Evolutionary conservation across 1,284 basidiomycete genomes (phyloP), one percentile per base, ranked within the genome.

Genomic region (Cutaneotrichosporon cutaneum): DNA sequence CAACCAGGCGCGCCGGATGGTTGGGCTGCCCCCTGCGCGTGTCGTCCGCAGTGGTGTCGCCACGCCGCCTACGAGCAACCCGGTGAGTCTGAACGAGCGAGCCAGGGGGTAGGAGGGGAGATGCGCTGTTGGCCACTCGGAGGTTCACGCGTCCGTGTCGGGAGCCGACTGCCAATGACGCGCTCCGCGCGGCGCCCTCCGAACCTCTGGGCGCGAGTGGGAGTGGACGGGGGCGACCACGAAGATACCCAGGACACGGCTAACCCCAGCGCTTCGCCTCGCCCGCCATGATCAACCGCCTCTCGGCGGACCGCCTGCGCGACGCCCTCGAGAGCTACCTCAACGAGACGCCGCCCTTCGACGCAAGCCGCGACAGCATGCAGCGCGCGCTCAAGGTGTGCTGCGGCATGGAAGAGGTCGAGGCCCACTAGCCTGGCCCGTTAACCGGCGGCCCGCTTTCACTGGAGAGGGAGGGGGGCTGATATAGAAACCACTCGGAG

Each of bases 291-390:
- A 60, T 66, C 54, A 24, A 51, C 33, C 61, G 64, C 21, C 59
- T 66, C 44, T 58, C 56, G 44, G 57, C 57, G 10, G 59, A 66
- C 54, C 33, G 58, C 22, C 61, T 66, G n/a, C 61, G 64, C 54
- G 61, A 63, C 47, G 52, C 59, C 9, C 61, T 66, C 50, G 64
- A 66, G 59, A 51, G 32, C 13, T 66, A 66, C 57, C 64, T 66
- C 54, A 62, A 61, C 59, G 64, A 66, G 59, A 55, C 54, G 51
- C 61, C 61, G 50, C 61, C 64, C 14, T 59, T 61, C 22, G 61
- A 63, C 35, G 59, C 54, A 16, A 52, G 39, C n/a, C 59, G 62
- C 56, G 61, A 63, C 50, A 45, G 44, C 50, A 57, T 66, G 56
- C 57, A 56, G 48, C 54, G 59, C 30, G 64, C 64, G 18, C 57